Conservation (phyloP, 2,329 filamentous ascomycete genomes). For the Thielaviopsis musarum region DNA sequence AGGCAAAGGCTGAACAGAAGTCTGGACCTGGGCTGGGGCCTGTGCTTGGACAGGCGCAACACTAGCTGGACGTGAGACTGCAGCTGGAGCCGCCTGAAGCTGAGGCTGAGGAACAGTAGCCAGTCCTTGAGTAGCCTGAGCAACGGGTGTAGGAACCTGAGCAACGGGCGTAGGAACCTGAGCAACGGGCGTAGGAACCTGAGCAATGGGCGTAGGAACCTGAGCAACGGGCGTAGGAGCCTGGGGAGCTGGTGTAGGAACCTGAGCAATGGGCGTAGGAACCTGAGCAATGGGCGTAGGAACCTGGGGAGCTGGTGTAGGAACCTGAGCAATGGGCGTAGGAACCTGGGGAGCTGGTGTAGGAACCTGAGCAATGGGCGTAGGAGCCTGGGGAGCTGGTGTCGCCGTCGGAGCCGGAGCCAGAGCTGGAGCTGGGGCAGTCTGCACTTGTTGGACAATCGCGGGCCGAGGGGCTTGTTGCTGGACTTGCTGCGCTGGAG, state of each 20-base stretch:
- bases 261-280: neutral
- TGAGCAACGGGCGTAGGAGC: neutral
- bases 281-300: neutral
- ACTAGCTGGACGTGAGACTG: neutral
- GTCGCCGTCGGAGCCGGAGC: neutral
- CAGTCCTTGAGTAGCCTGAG: neutral
- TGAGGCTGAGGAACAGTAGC: neutral
- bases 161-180: neutral
- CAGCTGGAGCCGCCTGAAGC: neutral
- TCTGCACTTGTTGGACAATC: neutral
- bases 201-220: neutral
- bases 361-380: neutral
- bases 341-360: neutral
- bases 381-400: neutral
- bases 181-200: neutral
- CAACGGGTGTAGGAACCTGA: neutral
- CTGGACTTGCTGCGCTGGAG: neutral
- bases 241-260: neutral
- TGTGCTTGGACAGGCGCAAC: neutral
- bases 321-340: neutral
- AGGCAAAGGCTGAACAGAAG: too few relatives aligned
- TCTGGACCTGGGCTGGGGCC: neutral
- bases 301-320: neutral
- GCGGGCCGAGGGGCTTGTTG: neutral
- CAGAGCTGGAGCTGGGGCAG: neutral